These are phyloP conservation scores for Endoconidiophora polonica DNA, from an alignment of 2,329 filamentous ascomycete species.

Conservation along the genomic window DNA sequence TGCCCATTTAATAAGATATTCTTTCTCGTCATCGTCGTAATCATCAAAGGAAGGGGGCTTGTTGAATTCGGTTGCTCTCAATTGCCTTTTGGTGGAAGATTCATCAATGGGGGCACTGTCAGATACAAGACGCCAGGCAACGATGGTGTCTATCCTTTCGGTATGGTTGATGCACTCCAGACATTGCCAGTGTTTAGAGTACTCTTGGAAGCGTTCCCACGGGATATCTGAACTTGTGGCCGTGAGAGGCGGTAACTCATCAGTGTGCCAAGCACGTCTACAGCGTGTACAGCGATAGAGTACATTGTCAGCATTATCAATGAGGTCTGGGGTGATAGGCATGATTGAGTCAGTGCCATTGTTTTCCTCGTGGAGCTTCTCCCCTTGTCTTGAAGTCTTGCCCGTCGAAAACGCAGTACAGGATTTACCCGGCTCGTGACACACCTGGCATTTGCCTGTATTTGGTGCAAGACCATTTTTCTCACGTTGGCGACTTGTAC, in stretches of 20 bases:
- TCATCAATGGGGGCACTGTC: constrained; percentile 6
- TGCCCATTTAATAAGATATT: constrained; percentile 87
- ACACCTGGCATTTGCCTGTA: constrained; percentile 55
- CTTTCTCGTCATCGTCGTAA: constrained; percentile 47
- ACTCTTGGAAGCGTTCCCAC: constrained; percentile 45
- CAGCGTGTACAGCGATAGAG: constrained; percentile 72
- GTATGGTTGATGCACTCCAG: constrained; percentile 52
- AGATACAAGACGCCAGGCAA: constrained; percentile 65
- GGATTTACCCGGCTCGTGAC: constrained; percentile 46
- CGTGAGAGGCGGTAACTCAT: constrained; percentile 50
- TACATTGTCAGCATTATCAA: constrained; percentile 63
- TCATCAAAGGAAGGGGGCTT: constrained; percentile 26
- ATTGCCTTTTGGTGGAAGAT: background rate
- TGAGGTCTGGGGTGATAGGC: constrained; percentile 38
- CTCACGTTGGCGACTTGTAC: constrained; percentile 50
- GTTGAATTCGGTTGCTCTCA: background rate
- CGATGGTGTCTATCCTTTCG: constrained; percentile 56
- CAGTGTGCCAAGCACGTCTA: constrained; percentile 63
- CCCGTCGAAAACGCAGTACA: constrained; percentile 59
- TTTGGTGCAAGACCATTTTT: constrained; percentile 54
- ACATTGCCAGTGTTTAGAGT: constrained; percentile 62
- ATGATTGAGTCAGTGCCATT: constrained; percentile 61
- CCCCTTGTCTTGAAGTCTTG: constrained; percentile 63
- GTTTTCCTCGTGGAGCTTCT: constrained; percentile 66
- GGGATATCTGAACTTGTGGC: constrained; percentile 29